Base-by-base conservation (phyloP, 805 yeast genomes). In the Candida bentonensis region DNA sequence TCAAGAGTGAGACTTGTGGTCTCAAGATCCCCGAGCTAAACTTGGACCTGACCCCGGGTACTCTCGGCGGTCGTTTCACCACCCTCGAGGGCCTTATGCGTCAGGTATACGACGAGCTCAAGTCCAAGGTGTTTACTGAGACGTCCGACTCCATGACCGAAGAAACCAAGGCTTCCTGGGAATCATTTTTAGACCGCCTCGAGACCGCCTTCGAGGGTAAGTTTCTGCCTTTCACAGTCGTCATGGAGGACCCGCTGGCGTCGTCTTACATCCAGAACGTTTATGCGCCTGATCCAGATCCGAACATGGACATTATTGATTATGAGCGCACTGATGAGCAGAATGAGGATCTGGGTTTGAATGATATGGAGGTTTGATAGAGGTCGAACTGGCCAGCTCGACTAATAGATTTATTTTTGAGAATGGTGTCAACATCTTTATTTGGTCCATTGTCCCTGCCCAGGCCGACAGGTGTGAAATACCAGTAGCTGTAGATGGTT, bases 271-370 rank as follows among this genome's bases (percentile, higher is more conserved):
- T 92, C 50, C 99, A 92, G 65, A 92, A 92, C 59, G 92, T 89
- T n/a, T 92, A 88, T 59, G 99, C 99, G 27, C 99, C 99, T 22
- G 99, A 92, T 65, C 75, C 76, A 36, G 99, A 92, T 65, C 99
- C 99, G 51, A 85, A 89, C 60, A 92, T 92, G 97, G 70, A 62
- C 36, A 75, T 83, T 48, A 95, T 82, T 64, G 96, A 92, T 46
- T 85, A 76, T 53, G 95, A 86, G 53, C 82, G 99, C 69, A 79
- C 95, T 2, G 67, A 70, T 34, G 82, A 85, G 56, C 94, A 88
- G 63, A 87, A 92, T 60, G 98, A 92, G 58, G 89, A 82, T 39
- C 72, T 92, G 51, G 99, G 99, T 21, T 68, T 92, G 58, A 61
- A 54, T 46, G 69, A 68, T 43, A 66, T 67, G 58, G 49, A 52